These are phyloP conservation scores for Martensiomyces pterosporus DNA, from an alignment of 192 early-diverging fungal genomes.

Conservation along the genomic window DNA sequence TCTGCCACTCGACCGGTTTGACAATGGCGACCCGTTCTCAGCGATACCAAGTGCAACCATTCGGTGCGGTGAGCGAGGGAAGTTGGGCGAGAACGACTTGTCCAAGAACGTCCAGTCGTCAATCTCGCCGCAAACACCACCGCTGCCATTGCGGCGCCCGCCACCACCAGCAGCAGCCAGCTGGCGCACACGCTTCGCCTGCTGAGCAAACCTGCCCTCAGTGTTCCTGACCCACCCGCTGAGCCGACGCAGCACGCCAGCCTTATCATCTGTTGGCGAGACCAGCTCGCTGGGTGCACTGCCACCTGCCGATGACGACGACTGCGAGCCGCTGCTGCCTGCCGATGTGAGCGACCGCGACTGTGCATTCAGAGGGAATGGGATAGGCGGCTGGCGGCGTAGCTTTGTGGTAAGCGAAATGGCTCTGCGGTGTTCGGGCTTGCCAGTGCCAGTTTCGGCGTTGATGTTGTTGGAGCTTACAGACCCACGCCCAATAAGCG, in stretches of 20 bases:
- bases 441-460: no score
- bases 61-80: no score
- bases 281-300: background rate
- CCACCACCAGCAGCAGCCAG: background rate
- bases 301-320: conserved; percentile 1
- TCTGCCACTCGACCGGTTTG: background rate
- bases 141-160: background rate
- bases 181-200: conserved; percentile 13
- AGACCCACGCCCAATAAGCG: no score
- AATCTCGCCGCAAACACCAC: conserved; percentile 6
- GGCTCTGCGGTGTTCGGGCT: conserved; percentile 19
- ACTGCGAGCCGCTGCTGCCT: conserved; percentile 7
- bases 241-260: conserved; percentile 24
- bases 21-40: background rate
- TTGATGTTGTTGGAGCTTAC: no score
- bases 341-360: conserved; percentile 2
- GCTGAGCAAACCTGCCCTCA: conserved; percentile 9
- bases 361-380: conserved; percentile 28
- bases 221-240: conserved; percentile 37
- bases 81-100: conserved; percentile 14
- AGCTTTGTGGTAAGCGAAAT: conserved; percentile 33
- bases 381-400: conserved; percentile 31
- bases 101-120: conserved; percentile 48
- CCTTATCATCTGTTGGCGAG: background rate
- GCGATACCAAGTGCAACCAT: no score